Percentiles rank a stretch among this genome's conserved stretches.
Conservation (phyloP, 495 filamentous ascomycete genomes). For the Letharia columbiana region DNA sequence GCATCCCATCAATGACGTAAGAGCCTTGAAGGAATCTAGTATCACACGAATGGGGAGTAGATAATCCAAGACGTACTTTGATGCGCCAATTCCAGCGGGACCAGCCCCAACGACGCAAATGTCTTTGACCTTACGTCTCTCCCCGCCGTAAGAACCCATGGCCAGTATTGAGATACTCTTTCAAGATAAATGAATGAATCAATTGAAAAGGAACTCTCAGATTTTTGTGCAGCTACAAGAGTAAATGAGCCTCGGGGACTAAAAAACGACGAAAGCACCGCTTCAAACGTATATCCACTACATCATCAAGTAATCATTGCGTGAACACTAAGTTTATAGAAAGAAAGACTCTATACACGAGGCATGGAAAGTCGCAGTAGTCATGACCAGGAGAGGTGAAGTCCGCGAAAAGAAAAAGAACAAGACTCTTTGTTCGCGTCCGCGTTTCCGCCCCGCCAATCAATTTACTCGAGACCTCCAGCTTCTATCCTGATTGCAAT, state of each 20-base stretch:
- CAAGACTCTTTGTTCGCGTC: background rate
- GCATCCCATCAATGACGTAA: background rate
- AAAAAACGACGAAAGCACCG: background rate
- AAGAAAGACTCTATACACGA: background rate
- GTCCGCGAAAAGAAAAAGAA: background rate
- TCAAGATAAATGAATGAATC: background rate
- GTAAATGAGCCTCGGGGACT: background rate
- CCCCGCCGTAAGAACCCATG: background rate
- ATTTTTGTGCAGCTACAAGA: background rate
- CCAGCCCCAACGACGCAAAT: slow-evolving; percentile 67
- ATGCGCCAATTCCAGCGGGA: slow-evolving; percentile 56
- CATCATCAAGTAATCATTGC: background rate
- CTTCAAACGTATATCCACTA: background rate
- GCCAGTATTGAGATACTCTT: background rate
- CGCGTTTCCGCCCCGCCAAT: background rate
- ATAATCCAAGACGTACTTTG: slow-evolving; percentile 37
- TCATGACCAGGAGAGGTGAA: background rate
- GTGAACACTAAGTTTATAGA: too few species aligned
- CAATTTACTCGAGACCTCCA: background rate
- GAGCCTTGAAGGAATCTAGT: background rate
- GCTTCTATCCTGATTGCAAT: background rate
- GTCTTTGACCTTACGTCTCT: slow-evolving; percentile 14
- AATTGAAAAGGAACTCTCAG: background rate
- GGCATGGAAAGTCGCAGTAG: background rate
- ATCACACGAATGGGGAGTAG: background rate